Conservation (phyloP, 768 basidiomycete species). For the Pulveroboletus frians region DNA sequence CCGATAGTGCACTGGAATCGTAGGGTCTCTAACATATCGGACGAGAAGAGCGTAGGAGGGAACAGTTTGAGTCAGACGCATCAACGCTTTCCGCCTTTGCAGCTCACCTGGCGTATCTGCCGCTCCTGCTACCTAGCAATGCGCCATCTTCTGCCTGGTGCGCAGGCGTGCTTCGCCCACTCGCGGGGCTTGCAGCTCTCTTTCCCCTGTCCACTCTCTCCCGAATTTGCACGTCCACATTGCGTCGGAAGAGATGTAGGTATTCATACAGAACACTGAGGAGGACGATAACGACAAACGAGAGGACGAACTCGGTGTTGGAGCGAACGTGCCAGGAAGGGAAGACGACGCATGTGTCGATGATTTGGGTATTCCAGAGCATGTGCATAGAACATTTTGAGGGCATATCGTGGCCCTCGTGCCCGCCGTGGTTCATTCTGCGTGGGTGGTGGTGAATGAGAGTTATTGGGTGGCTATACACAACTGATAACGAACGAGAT, state of each 20-base stretch:
- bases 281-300: conserved; percentile 57
- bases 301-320: conserved; percentile 51
- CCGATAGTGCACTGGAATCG: conserved; percentile 33
- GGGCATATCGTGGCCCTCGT: conserved; percentile 43
- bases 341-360: conserved; percentile 81
- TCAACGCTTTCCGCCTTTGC: background rate
- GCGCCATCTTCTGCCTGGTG: conserved; percentile 50
- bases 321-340: conserved; percentile 69
- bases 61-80: too few species aligned
- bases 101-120: conserved; percentile 40
- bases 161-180: conserved; percentile 39
- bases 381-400: conserved; percentile 69
- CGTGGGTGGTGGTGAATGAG: background rate
- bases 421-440: conserved; percentile 41
- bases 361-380: conserved; percentile 82
- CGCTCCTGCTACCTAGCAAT: conserved; percentile 44
- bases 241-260: conserved; percentile 57
- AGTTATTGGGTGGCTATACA: background rate
- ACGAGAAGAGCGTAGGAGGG: too few species aligned
- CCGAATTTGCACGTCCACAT: conserved; percentile 57
- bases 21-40: background rate
- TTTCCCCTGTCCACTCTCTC: conserved; percentile 42
- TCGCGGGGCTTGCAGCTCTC: conserved; percentile 38
- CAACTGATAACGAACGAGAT: too few species aligned
- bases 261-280: conserved; percentile 80